Base-by-base conservation (phyloP, 1,284 basidiomycete genomes). In the Microbotryomycetes sp. region DNA sequence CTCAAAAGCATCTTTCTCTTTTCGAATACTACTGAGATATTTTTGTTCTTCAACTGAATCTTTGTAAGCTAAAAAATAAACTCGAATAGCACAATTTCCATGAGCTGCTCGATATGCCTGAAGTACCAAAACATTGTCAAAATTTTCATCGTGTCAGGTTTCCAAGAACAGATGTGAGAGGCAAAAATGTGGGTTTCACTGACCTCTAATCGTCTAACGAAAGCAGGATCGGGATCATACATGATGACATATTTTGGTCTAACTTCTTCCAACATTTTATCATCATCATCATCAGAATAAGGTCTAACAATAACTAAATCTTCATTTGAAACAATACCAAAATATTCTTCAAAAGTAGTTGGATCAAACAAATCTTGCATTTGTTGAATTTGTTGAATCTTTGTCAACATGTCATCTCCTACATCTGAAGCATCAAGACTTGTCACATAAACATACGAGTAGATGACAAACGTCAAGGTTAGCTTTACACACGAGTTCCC, bases 1-100 rank as follows among this genome's bases (percentile, higher is more conserved):
- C 76, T 97, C 90, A 73, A 98, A 98, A 0, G 92, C 85, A 62
- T 97, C 89, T 74, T 97, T 97, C 77, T 99, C 94, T 64, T 86
- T 83, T 52, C 92, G 80, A 54, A 97, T 83, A 1, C 86, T 87
- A 36, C 88, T 87, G 26, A 99, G 81, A 75, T 96, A 98, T 71
- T 90, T 87, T 75, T 96, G 92, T 73, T 98, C 94, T 74, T 99
- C 96, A 66, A 89, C 89, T 51, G 90, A 94, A 70, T 90, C 85
- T 54, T 85, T 83, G 76, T 97, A 97, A 22, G 92, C 81, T 84
- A 97, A 86, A 74, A 97, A 93, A 75, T 98, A 99, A 3, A 97
- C 88, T n/a, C 92, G 82, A 1, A 97, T 84, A 0, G 82, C 85
- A 4, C 92, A 77, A 0, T 87, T 88, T 1, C 87, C 86, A 75